phyloP scores from a whole-genome alignment of 2,329 filamentous ascomycete species.

The Fusarium paranaense region DNA sequence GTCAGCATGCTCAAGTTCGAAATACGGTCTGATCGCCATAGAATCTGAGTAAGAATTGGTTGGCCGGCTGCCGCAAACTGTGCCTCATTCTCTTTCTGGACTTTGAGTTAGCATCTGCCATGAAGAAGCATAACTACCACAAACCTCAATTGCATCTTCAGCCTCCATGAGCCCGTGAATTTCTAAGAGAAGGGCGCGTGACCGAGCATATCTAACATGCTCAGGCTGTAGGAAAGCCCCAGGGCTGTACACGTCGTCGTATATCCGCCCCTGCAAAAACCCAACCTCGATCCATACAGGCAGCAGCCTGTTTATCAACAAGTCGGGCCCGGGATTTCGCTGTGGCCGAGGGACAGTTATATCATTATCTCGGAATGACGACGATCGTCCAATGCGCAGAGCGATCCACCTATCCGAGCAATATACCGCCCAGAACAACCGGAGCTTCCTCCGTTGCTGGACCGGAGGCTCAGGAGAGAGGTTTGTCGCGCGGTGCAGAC shows the following conservation, averaged over 20 bases:
- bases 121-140: not conserved
- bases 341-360: slow-evolving; percentile 33
- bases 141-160: not conserved
- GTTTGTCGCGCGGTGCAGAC: slow-evolving; percentile 30
- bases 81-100: not conserved
- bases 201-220: slow-evolving; percentile 27
- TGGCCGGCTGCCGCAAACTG: not conserved
- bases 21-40: slow-evolving; percentile 28
- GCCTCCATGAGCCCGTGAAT: not conserved
- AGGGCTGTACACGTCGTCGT: slow-evolving; percentile 45
- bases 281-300: slow-evolving; percentile 30
- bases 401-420: slow-evolving; percentile 40
- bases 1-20: slow-evolving; percentile 37
- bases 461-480: slow-evolving; percentile 8
- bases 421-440: slow-evolving; percentile 45
- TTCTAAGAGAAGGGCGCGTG: slow-evolving; percentile 27
- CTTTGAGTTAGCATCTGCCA: not conserved
- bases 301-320: not conserved
- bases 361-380: slow-evolving; percentile 43
- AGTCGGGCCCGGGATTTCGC: not conserved
- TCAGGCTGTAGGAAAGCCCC: slow-evolving; percentile 36
- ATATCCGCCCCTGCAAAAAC: slow-evolving; percentile 39
- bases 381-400: slow-evolving; percentile 42
- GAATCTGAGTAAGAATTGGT: not conserved
- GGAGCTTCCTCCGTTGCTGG: slow-evolving; percentile 9